phyloP scores from a whole-genome alignment of 1,139 yeast species.

The Kodamaea alishanica region DNA sequence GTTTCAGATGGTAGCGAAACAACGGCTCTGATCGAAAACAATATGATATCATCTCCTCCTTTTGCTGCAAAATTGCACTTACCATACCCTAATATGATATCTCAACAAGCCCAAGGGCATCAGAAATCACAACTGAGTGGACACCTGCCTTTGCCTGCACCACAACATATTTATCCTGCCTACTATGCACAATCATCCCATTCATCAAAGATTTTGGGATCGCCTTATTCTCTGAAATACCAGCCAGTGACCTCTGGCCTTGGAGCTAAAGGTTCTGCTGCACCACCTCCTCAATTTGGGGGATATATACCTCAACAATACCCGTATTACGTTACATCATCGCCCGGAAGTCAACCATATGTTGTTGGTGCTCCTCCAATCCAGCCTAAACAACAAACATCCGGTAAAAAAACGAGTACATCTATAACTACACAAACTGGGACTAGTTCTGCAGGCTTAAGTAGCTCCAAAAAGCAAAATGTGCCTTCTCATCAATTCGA shows the following conservation, averaged over 20 bases:
- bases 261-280: conserved; percentile 6
- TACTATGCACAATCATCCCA: conserved; percentile 19
- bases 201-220: conserved; percentile 21
- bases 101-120: conserved; percentile 13
- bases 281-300: conserved; percentile 8
- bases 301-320: conserved; percentile 20
- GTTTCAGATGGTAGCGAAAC: conserved; percentile 28
- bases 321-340: conserved; percentile 26
- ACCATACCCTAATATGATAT: conserved; percentile 13
- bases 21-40: conserved; percentile 7
- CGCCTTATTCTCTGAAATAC: conserved; percentile 36
- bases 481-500: conserved; percentile 12
- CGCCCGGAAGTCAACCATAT: conserved; percentile 14
- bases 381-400: conserved; percentile 10
- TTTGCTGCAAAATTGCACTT: conserved; percentile 16
- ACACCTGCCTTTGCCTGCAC: conserved; percentile 16
- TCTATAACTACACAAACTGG: too few relatives aligned
- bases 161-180: conserved; percentile 25
- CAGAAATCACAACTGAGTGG: conserved; percentile 5
- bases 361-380: conserved; percentile 6
- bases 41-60: conserved; percentile 13
- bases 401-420: too few relatives aligned
- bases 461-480: conserved; percentile 3
- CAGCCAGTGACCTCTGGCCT: conserved; percentile 16
- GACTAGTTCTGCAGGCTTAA: background rate